A percentile compares a stretch with the other conserved stretches of the same genome.
Conservation (phyloP, 805 yeast species). For the Wickerhamomyces hampshirensis region DNA sequence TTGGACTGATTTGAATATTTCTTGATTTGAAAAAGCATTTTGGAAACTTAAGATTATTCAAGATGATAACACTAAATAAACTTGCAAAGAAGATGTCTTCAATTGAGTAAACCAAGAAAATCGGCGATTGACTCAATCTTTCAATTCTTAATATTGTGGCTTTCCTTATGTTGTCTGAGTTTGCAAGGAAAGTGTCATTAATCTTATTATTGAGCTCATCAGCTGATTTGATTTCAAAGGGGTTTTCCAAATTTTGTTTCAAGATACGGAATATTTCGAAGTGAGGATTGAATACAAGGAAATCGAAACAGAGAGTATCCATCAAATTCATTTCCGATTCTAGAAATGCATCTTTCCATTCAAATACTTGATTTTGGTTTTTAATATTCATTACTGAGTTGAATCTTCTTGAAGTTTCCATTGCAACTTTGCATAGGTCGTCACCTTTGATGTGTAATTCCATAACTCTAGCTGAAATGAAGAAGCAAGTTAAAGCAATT, state of each 20-base stretch:
- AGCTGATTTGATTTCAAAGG: not conserved
- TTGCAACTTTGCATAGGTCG: conserved; percentile 3
- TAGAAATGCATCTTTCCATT: conserved; percentile 12
- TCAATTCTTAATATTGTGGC: conserved; percentile 5
- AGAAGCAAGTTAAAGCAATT: conserved; percentile 8
- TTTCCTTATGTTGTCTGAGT: too few species aligned
- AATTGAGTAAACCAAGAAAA: conserved; percentile 12
- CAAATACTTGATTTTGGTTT: conserved; percentile 8
- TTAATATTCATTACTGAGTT: too few species aligned
- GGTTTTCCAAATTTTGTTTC: conserved; percentile 2
- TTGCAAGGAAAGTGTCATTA: too few species aligned
- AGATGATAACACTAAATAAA: conserved; percentile 4
- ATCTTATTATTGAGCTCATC: too few species aligned
- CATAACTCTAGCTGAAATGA: conserved; percentile 17
- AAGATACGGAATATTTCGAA: conserved; percentile 1
- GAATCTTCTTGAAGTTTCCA: conserved; percentile 1
- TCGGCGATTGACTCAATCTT: conserved; percentile 9
- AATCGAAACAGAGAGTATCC: conserved; percentile 23
- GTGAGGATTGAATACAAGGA: conserved; percentile 16
- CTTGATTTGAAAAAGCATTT: conserved; percentile 10
- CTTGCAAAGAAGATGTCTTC: conserved; percentile 8
- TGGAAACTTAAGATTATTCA: conserved; percentile 8
- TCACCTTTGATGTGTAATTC: conserved; percentile 14
- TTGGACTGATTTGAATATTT: not conserved
- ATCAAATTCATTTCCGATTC: conserved; percentile 16